Percentiles rank a stretch among this genome's conserved stretches.
Conservation (phyloP, 331 rosid species). For the Cydonia oblonga region DNA sequence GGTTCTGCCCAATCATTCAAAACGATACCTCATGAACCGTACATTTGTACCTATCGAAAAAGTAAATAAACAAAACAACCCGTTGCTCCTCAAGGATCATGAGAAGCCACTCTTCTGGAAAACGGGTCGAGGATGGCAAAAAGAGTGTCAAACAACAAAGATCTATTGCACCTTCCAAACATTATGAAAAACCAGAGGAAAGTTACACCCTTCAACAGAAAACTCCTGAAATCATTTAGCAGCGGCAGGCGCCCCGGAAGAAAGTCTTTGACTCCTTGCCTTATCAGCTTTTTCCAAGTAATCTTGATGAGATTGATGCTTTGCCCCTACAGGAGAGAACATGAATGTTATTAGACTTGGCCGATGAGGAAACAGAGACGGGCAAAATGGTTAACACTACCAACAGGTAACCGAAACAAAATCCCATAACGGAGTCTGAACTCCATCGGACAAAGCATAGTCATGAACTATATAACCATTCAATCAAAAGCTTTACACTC, state of each 20-base stretch:
- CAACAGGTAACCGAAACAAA: not conserved
- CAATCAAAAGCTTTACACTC: not conserved
- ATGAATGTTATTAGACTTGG: not conserved
- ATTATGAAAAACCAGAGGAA: conserved; percentile 5
- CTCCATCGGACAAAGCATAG: not conserved
- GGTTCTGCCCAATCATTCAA: not conserved
- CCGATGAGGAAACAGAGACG: not conserved
- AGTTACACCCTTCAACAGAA: conserved; percentile 8
- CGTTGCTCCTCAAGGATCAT: not conserved
- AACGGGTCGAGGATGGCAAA: not conserved
- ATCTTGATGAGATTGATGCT: conserved; percentile 90
- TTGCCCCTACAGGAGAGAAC: conserved; percentile 42
- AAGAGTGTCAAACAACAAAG: too few species aligned
- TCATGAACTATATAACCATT: not conserved
- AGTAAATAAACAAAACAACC: not conserved
- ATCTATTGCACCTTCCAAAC: not conserved
- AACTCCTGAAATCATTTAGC: conserved; percentile 37
- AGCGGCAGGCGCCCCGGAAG: conserved; percentile 46
- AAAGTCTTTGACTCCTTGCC: conserved; percentile 85
- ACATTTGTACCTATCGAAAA: not conserved
- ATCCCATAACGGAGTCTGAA: not conserved
- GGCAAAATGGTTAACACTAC: not conserved
- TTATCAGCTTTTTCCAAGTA: conserved; percentile 87
- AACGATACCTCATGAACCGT: not conserved
- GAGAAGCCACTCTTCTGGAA: not conserved